These are phyloP conservation scores for Pezicula radicicola DNA, from an alignment of 2,329 filamentous ascomycete genomes.

Conservation along the genomic window DNA sequence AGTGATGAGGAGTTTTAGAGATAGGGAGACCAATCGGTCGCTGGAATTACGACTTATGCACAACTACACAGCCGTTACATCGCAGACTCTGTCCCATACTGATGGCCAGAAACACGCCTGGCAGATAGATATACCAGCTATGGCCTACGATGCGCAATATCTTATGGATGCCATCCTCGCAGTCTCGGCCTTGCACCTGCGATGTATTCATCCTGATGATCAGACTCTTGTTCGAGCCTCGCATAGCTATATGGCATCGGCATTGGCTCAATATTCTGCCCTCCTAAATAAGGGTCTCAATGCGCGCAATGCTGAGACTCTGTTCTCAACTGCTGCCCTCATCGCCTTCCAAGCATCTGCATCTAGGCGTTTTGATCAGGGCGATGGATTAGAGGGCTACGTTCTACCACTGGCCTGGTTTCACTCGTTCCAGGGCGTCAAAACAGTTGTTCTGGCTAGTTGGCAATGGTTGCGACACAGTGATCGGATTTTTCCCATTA, in stretches of 20 bases:
- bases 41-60: conserved; percentile 63
- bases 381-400: conserved; percentile 50
- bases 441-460: conserved; percentile 60
- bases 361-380: conserved; percentile 58
- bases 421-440: conserved; percentile 65
- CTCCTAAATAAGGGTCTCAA: conserved; percentile 55
- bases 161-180: conserved; percentile 63
- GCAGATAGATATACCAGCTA: conserved; percentile 55
- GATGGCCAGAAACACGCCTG: conserved; percentile 53
- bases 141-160: conserved; percentile 60
- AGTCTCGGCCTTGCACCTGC: conserved; percentile 60
- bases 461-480: conserved; percentile 63
- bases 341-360: conserved; percentile 67
- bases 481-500: conserved; percentile 55
- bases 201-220: conserved; percentile 54
- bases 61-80: conserved; percentile 59
- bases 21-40: conserved; percentile 9
- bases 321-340: conserved; percentile 60
- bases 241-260: conserved; percentile 63
- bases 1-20: conserved; percentile 9
- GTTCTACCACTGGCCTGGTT: conserved; percentile 62
- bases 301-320: conserved; percentile 56
- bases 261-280: conserved; percentile 57
- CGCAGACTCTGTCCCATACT: conserved; percentile 52
- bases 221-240: conserved; percentile 58